Conservation (phyloP, 2,329 filamentous ascomycete species). For the Leptographium radiaticola region DNA sequence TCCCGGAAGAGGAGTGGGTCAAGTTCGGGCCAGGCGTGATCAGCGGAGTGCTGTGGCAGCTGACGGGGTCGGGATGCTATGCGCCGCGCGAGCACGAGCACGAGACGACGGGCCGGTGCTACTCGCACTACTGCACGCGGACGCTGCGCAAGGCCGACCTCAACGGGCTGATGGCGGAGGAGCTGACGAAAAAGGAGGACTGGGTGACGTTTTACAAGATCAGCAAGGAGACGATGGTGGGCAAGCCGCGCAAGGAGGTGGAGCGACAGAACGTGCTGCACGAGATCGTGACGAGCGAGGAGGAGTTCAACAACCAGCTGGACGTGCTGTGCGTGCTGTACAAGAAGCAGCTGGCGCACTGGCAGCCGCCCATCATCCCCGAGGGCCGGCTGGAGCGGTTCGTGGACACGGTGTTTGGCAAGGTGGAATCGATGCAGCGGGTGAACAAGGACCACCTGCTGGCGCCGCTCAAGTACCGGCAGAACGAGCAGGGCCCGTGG, state of each 20-base stretch:
- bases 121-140: constrained; percentile 84
- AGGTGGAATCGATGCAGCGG: constrained; percentile 73
- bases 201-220: constrained; percentile 87
- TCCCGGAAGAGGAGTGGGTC: constrained; percentile 94
- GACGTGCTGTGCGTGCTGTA: constrained; percentile 79
- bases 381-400: constrained; percentile 70
- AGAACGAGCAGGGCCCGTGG: constrained; percentile 94
- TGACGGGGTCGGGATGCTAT: constrained; percentile 87
- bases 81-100: constrained; percentile 67
- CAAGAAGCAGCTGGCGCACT: constrained; percentile 60
- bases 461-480: constrained; percentile 88
- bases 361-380: constrained; percentile 68
- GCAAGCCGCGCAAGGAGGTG: constrained; percentile 70
- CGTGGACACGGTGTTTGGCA: constrained; percentile 75
- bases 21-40: constrained; percentile 73
- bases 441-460: constrained; percentile 89
- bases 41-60: constrained; percentile 83
- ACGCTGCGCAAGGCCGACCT: constrained; percentile 92
- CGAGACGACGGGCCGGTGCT: constrained; percentile 64
- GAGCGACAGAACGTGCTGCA: constrained; percentile 89
- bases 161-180: constrained; percentile 56
- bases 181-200: constrained; percentile 58
- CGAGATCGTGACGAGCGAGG: constrained; percentile 88
- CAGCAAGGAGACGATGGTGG: constrained; percentile 60
- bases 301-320: constrained; percentile 78